Percentiles rank a stretch among this genome's conserved stretches.
These are phyloP conservation scores for Petrea volubilis DNA, from an alignment of 257 asterid species.

Conservation along the genomic window DNA sequence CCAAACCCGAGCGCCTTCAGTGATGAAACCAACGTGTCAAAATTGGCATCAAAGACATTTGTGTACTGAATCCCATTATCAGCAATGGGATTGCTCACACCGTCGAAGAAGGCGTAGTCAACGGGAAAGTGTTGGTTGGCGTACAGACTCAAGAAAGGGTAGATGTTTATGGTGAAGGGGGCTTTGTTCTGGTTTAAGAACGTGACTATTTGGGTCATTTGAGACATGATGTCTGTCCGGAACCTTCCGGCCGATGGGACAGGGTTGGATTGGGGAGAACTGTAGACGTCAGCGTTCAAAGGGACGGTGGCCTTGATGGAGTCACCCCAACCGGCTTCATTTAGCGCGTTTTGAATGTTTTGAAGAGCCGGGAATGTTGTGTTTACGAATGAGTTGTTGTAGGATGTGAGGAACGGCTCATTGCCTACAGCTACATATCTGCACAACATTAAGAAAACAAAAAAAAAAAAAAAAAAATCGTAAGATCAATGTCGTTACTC, in stretches of 20 bases:
- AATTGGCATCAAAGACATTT: constrained; percentile 79
- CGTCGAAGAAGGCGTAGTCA: constrained; percentile 75
- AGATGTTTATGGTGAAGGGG: constrained; percentile 74
- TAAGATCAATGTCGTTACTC: not conserved
- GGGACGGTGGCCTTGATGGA: constrained; percentile 76
- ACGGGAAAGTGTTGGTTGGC: constrained; percentile 70
- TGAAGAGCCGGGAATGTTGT: constrained; percentile 82
- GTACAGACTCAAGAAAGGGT: constrained; percentile 71
- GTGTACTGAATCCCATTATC: constrained; percentile 55
- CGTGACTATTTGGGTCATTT: constrained; percentile 68
- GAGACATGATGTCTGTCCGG: constrained; percentile 50
- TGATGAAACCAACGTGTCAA: constrained; percentile 69
- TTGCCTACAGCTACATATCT: constrained; percentile 87
- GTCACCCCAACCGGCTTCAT: constrained; percentile 65
- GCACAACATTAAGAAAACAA: constrained; percentile 15
- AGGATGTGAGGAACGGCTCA: constrained; percentile 77
- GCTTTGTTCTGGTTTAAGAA: constrained; percentile 65
- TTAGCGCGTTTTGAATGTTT: constrained; percentile 74
- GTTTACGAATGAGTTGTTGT: constrained; percentile 66
- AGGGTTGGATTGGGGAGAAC: constrained; percentile 58
- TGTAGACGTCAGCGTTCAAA: constrained; percentile 72
- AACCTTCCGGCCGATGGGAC: constrained; percentile 74
- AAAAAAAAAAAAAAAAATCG: not conserved
- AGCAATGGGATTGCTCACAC: constrained; percentile 49
- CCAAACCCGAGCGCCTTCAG: constrained; percentile 56